Percentiles rank a stretch among this genome's conserved stretches.
Evolutionary conservation across 768 basidiomycete genomes (phyloP).

Genomic region (Daedaleopsis nitida): DNA sequence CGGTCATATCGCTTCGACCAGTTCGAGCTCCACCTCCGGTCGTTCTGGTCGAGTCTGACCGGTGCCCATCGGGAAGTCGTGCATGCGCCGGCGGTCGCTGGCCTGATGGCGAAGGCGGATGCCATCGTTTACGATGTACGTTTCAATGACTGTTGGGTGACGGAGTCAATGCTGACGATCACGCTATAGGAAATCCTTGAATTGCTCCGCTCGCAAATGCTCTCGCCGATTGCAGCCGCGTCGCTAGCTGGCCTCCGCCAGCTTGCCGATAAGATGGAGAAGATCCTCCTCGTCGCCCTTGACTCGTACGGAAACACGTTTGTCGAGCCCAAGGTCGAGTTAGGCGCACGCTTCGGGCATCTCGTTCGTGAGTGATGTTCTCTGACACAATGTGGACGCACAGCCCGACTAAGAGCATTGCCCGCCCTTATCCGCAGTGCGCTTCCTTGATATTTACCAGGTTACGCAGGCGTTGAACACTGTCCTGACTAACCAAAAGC

Average conservation of each 20-base stretch:
- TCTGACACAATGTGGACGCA: background rate
- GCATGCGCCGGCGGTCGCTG: constrained; percentile 86
- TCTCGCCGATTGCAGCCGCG: constrained; percentile 69
- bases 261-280: constrained; percentile 90
- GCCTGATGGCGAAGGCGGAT: constrained; percentile 87
- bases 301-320: constrained; percentile 87
- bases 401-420: constrained; percentile 10
- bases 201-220: constrained; percentile 80
- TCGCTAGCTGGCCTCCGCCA: constrained; percentile 75
- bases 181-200: constrained; percentile 79
- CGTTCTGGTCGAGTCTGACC: constrained; percentile 79
- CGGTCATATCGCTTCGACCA: constrained; percentile 83
- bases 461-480: constrained; percentile 87
- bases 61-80: constrained; percentile 85
- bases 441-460: constrained; percentile 91
- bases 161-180: constrained; percentile 19
- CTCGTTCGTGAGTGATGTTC: constrained; percentile 68
- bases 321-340: constrained; percentile 88
- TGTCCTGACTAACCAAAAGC: constrained; percentile 87
- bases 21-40: constrained; percentile 83
- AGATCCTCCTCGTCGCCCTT: constrained; percentile 78
- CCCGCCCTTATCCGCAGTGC: constrained; percentile 50
- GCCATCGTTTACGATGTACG: constrained; percentile 89
- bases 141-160: constrained; percentile 22
- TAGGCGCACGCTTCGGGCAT: constrained; percentile 89